Base-by-base conservation (phyloP, 2,329 filamentous ascomycete species). In the Monilinia fructicola region DNA sequence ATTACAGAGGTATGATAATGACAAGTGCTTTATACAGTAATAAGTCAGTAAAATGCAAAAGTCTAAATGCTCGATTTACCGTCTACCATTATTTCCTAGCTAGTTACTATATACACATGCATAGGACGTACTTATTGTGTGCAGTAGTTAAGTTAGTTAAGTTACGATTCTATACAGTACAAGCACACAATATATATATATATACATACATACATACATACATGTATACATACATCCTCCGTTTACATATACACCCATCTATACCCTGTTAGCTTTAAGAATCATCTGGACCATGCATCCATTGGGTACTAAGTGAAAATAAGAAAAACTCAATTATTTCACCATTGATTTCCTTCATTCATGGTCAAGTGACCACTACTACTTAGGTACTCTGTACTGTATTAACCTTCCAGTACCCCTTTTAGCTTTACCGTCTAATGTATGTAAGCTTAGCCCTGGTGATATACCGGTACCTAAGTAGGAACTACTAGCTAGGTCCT, bases 401-500 rank as follows among this genome's bases (percentile, higher is more conserved):
- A 35, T 7, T 35, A 35, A 35, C 31, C 31, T 35, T 35, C 6
- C 31, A 52, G 23, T 52, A 52, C 46, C 46, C 46, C 46, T 50
- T 50, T 26, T 50, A 50, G 46, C 46, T 23, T 50, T n/a, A 26
- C 46, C 46, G 46, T 50, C 46, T 50, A 50, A 50, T 50, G n/a
- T 48, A 26, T 50, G n/a, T 48, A 11, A 23, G n/a, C 21, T 23
- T 50, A 50, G 46, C 46, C 26, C n/a, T 50, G 9, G 26, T n/a
- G 14, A 16, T 16, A 5, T 42, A 40, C 38, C 38, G 38, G 40
- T 42, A 14, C 12, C 12, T 42, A 42, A 16, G 12, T 42, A 42
- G 40, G 12, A 42, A 14, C 40, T 42, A 42, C 14, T 35, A 35
- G 31, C 31, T 35, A 35, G 31, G n/a, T n/a, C n/a, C n/a, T n/a